Base-by-base conservation (phyloP, 1,284 basidiomycete species). In the Tremellales sp. region DNA sequence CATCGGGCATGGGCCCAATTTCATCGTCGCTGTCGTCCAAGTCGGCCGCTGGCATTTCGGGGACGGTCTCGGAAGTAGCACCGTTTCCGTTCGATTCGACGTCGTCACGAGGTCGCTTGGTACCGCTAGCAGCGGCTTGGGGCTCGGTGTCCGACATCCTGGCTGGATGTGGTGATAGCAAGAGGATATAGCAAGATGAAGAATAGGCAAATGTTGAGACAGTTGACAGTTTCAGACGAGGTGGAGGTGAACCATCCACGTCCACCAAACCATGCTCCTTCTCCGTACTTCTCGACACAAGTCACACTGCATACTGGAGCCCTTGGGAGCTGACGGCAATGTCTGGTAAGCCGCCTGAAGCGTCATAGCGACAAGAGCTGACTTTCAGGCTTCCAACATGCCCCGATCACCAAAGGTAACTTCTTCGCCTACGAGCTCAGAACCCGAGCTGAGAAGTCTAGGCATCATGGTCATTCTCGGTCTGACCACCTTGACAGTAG, bases 381-480 rank as follows among this genome's bases (percentile, higher is more conserved):
- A 36, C 19, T 4, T n/a, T 5, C 52, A 70, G 68, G 70, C 49
- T 68, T 72, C 48, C 68, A 70, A 45, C 45, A 72, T 69, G 70
- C 70, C 15, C 54, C 60, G 19, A 60, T 70, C 25, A 72, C 70
- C 4, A 70, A 72, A 53, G 69, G 65, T 70, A 37, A 22, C 43
- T 37, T 29, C 17, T 8, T 33, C 29, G 33, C 3, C 26, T 19
- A 52, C 31, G 36, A 26, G 22, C 23, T 17, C 36, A 21, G 4
- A 2, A 10, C 7, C 19, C 26, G 2, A 12, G 2, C 45, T 36
- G n/a, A 51, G 37, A 12, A 7, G 17, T 11, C 26, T 24, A 92
- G 90, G 84, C 41, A 75, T 90, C 51, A 89, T 93, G 81, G 72
- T 88, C 51, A 75, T 79, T 43, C 76, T 82, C 33, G 87, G 83